Conservation (phyloP, 495 filamentous ascomycete genomes). For the Schizothecium vesticola region DNA sequence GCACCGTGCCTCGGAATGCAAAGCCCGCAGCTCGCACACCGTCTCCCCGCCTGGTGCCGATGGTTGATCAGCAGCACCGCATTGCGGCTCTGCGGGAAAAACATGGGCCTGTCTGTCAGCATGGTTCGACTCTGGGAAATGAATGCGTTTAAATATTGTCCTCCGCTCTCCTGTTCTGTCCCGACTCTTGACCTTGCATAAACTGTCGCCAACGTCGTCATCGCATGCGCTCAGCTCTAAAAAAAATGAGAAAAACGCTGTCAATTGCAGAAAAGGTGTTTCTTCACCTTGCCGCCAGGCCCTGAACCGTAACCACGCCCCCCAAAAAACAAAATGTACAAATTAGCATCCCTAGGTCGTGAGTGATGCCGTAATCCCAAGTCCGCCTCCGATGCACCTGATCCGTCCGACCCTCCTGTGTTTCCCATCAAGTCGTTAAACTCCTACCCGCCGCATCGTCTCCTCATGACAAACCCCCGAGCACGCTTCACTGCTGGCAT, state of each 20-base stretch:
- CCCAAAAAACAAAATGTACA: not conserved
- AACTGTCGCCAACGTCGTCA: not conserved
- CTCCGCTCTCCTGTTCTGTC: not conserved
- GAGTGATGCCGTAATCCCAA: not conserved
- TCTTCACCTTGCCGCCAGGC: not conserved
- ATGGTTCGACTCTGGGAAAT: not conserved
- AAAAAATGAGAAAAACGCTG: not conserved
- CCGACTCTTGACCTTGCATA: not conserved
- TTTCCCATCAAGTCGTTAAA: not conserved
- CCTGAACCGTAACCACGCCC: not conserved
- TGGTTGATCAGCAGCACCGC: not conserved
- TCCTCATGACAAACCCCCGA: not conserved
- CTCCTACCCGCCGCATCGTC: not conserved
- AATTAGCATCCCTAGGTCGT: not conserved
- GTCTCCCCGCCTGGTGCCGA: not conserved
- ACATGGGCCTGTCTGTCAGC: not conserved
- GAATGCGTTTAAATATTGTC: not conserved
- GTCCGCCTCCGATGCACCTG: not conserved
- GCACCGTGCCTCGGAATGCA: not conserved
- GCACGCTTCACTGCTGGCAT: not conserved
- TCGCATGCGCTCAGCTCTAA: not conserved
- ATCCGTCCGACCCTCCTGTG: not conserved
- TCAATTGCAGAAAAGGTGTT: not conserved
- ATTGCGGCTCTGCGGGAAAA: not conserved
- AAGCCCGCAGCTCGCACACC: not conserved